These are phyloP conservation scores for Aspergillus indologenus DNA, from an alignment of 495 filamentous ascomycete species.

Conservation along the genomic window DNA sequence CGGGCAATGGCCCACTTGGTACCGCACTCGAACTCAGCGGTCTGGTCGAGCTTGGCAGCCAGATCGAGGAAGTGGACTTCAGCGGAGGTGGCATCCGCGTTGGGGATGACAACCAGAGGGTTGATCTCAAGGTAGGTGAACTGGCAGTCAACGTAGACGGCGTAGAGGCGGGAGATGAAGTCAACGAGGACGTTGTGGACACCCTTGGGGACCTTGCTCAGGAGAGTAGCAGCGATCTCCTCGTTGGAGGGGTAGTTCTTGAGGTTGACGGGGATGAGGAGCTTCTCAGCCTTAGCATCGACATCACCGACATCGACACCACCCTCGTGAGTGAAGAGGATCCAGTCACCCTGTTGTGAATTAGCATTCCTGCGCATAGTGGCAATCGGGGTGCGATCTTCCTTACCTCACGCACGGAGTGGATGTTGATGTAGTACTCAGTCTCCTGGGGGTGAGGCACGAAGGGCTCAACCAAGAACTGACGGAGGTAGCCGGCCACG, in stretches of 20 bases:
- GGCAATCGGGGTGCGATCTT: constrained; percentile 8
- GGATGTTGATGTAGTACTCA: constrained; percentile 98
- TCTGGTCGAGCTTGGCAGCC: constrained; percentile 98
- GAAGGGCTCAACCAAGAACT: constrained; percentile 98
- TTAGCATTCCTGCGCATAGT: constrained; percentile 1
- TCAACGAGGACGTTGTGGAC: constrained; percentile 97
- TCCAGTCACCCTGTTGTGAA: constrained; percentile 83
- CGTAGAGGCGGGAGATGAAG: constrained; percentile 92
- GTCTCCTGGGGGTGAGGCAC: constrained; percentile 89
- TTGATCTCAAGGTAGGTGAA: constrained; percentile 99
- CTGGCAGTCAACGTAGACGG: constrained; percentile 99
- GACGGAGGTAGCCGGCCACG: constrained; percentile 79
- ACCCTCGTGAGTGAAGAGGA: constrained; percentile 98
- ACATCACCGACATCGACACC: constrained; percentile 99
- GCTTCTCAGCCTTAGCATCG: constrained; percentile 96
- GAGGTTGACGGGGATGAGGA: constrained; percentile 94
- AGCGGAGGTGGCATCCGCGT: constrained; percentile 84
- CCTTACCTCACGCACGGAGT: constrained; percentile 86
- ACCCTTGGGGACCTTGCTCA: constrained; percentile 92
- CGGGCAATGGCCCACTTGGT: constrained; percentile 97
- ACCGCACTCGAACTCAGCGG: constrained; percentile 98
- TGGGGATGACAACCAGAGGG: constrained; percentile 96
- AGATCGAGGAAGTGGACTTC: constrained; percentile 98
- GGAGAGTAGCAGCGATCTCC: constrained; percentile 75
- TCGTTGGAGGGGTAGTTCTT: constrained; percentile 94